Percentiles rank a stretch among this genome's conserved stretches.
Conservation (phyloP, 1,139 yeast species). For the Zygotorulaspora mrakii region DNA sequence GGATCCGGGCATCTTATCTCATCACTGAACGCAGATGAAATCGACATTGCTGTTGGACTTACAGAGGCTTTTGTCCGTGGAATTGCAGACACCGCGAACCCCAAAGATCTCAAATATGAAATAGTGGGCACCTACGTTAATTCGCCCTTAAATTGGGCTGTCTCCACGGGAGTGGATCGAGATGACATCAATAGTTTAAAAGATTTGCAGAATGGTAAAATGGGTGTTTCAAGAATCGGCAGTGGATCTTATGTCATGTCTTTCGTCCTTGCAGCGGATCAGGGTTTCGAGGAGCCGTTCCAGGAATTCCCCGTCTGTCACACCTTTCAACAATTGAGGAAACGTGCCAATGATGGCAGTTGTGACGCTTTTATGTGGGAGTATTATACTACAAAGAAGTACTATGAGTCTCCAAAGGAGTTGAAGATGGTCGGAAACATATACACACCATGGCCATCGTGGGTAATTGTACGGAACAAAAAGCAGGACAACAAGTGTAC, state of each 20-base stretch:
- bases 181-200: constrained; percentile 47
- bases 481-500: constrained; percentile 39
- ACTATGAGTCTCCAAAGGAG: constrained; percentile 66
- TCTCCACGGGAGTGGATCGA: constrained; percentile 68
- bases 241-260: constrained; percentile 92
- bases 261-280: constrained; percentile 68
- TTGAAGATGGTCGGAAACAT: constrained; percentile 82
- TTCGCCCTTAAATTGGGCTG: constrained; percentile 87
- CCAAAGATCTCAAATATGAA: constrained; percentile 44
- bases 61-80: constrained; percentile 91
- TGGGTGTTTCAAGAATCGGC: constrained; percentile 88
- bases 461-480: constrained; percentile 66
- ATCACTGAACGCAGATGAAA: constrained; percentile 57
- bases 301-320: constrained; percentile 54
- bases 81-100: constrained; percentile 53
- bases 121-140: constrained; percentile 78
- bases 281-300: constrained; percentile 46
- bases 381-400: constrained; percentile 79
- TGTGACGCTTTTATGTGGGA: constrained; percentile 97
- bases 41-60: constrained; percentile 79
- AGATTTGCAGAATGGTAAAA: constrained; percentile 57
- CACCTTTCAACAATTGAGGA: constrained; percentile 72
- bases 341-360: constrained; percentile 61
- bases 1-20: constrained; percentile 88
- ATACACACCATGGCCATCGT: constrained; percentile 95